These are phyloP conservation scores for Asterophora parasitica DNA, from an alignment of 768 basidiomycete genomes.

Conservation along the genomic window DNA sequence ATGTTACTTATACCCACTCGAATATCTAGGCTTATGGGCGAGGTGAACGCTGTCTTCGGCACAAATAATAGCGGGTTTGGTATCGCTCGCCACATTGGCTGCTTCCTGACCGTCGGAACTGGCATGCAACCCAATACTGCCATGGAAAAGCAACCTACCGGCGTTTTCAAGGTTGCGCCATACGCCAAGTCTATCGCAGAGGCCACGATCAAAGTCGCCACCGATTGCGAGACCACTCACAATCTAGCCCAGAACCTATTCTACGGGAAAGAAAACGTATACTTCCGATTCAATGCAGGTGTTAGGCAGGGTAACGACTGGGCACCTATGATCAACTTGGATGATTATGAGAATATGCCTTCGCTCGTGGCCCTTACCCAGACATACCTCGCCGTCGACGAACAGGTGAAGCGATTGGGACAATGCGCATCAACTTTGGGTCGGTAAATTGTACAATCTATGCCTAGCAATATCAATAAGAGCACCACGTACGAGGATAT, in stretches of 20 bases:
- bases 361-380: conserved; percentile 8
- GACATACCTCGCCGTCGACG: conserved; percentile 6
- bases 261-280: conserved; percentile 6
- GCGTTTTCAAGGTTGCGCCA: background rate
- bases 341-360: conserved; percentile 8
- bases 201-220: conserved; percentile 6
- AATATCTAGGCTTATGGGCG: conserved; percentile 21
- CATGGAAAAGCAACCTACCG: conserved; percentile 1
- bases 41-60: conserved; percentile 17
- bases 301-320: conserved; percentile 9
- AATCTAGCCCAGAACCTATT: conserved; percentile 7
- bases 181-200: conserved; percentile 2
- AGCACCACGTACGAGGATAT: no score
- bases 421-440: conserved; percentile 7
- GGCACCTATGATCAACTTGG: conserved; percentile 9
- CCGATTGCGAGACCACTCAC: conserved; percentile 11
- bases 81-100: conserved; percentile 8
- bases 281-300: conserved; percentile 13
- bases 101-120: conserved; percentile 11
- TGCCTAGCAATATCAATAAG: no score
- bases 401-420: background rate
- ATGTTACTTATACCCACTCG: background rate
- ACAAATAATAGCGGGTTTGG: conserved; percentile 1
- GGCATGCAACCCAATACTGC: conserved; percentile 10
- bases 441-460: background rate